A percentile compares a stretch with the other conserved stretches of the same genome.
Evolutionary conservation across 768 basidiomycete genomes (phyloP).

Genomic region (Lentinula boryana): DNA sequence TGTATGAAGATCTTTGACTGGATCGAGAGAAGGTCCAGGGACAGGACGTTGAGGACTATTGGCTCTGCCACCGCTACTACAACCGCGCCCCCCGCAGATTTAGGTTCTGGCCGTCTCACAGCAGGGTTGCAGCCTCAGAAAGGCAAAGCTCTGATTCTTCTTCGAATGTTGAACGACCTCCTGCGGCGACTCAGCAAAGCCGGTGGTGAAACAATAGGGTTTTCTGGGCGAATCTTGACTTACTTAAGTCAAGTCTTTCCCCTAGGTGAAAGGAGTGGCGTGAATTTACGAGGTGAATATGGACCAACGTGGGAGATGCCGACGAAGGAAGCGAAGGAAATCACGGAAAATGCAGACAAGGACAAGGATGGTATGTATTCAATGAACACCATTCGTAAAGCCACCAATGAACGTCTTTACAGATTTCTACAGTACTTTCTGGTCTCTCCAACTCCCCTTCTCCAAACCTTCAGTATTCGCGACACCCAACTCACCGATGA

Average conservation of each 20-base stretch:
- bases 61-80: neutral
- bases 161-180: slow-evolving; percentile 84
- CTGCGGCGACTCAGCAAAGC: slow-evolving; percentile 83
- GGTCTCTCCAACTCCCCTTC: slow-evolving; percentile 84
- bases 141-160: slow-evolving; percentile 79
- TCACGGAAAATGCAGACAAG: slow-evolving; percentile 23
- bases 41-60: neutral
- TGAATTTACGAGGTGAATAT: slow-evolving; percentile 87
- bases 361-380: slow-evolving; percentile 33
- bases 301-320: slow-evolving; percentile 58
- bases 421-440: slow-evolving; percentile 87
- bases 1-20: slow-evolving; percentile 87
- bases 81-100: neutral
- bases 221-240: slow-evolving; percentile 85
- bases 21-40: slow-evolving; percentile 63
- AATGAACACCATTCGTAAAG: slow-evolving; percentile 16
- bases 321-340: slow-evolving; percentile 25
- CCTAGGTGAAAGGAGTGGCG: slow-evolving; percentile 83
- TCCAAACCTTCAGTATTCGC: slow-evolving; percentile 74
- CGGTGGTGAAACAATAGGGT: slow-evolving; percentile 68
- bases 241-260: slow-evolving; percentile 85
- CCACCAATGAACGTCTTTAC: neutral
- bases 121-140: slow-evolving; percentile 79
- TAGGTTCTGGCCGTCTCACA: slow-evolving; percentile 46
- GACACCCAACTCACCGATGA: slow-evolving; percentile 24